Base-by-base conservation (phyloP, 116 monocot species). In the Thalassia testudinum region DNA sequence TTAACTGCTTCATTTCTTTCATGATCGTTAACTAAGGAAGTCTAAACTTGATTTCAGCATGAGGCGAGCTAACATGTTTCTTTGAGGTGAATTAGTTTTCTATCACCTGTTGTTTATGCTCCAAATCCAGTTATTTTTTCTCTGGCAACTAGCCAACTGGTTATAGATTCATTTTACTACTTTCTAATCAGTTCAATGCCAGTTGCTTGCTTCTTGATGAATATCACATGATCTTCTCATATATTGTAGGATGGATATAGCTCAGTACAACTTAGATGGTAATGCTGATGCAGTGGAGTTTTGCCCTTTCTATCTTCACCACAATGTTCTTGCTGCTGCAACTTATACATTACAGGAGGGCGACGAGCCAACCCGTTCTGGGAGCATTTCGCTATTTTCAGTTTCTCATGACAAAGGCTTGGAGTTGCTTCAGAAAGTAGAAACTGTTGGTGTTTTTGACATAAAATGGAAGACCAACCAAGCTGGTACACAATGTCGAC, bases 281-380 rank as follows among this genome's bases (percentile, higher is more conserved):
- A 81, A 84, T 68, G 81, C 81, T 1, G 95, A 95, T 58, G 81
- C 74, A 12, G 95, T 95, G 21, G 95, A 81, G 37, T 95, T 87
- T 53, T 95, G 88, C 54, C 84, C 88, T 0, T 64, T 76, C 16
- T 8, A 53, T 42, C 25, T 73, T 37, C 81, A 79, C 37, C 67
- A 67, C 30, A 47, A 79, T 29, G 40, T 95, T 62, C 58, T 95
- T 10, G 87, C 81, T 45, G 84, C 76, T 30, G 84, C 84, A 22
- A 87, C 95, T 10, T 95, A 95, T 49, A 88, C 87, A 30, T 64
- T 95, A n/a, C 54, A 95, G 57, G 95, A 85, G 47, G 71, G 72
- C 11, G 20, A 5, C 34, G 37, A 60, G 47, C 79, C 71, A 43
- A 50, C 34, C 63, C 78, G 95, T 55, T 54, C 70, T 0, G 95